phyloP scores from a whole-genome alignment of 2,329 filamentous ascomycete genomes.

The Reticulascus tulasneorum region DNA sequence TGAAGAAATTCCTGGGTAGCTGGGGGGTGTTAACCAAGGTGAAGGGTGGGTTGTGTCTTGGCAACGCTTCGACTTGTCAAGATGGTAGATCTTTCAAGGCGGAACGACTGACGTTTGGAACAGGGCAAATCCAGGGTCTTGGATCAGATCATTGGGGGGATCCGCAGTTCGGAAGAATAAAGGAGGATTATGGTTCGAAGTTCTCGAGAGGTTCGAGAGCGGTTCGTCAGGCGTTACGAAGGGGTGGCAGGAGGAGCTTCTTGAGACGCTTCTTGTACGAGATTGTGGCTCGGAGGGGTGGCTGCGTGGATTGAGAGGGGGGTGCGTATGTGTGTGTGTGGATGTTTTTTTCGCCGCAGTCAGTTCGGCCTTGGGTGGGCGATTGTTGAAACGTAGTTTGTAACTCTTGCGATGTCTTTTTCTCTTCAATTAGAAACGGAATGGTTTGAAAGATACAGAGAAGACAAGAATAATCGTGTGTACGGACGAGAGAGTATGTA shows the following conservation, averaged over 20 bases:
- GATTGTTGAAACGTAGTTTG: too few relatives aligned
- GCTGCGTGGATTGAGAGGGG: too few relatives aligned
- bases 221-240: not conserved
- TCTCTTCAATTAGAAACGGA: not conserved
- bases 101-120: not conserved
- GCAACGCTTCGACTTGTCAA: slow-evolving; percentile 7
- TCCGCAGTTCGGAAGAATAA: not conserved
- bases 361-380: too few relatives aligned
- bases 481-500: not conserved
- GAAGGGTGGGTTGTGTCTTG: slow-evolving; percentile 8
- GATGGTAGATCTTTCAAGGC: too few relatives aligned
- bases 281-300: too few relatives aligned
- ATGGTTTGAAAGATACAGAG: slow-evolving; percentile 1
- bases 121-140: not conserved
- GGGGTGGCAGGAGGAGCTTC: too few relatives aligned
- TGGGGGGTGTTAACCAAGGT: not conserved
- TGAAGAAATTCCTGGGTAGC: not conserved
- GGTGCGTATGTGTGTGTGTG: too few relatives aligned
- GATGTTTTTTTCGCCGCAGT: too few relatives aligned
- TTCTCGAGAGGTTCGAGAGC: not conserved
- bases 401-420: too few relatives aligned
- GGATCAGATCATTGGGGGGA: not conserved
- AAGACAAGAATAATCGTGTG: not conserved
- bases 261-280: too few relatives aligned
- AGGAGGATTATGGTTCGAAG: not conserved